phyloP scores from a whole-genome alignment of 495 filamentous ascomycete species.

The Penicillium riverlandense region DNA sequence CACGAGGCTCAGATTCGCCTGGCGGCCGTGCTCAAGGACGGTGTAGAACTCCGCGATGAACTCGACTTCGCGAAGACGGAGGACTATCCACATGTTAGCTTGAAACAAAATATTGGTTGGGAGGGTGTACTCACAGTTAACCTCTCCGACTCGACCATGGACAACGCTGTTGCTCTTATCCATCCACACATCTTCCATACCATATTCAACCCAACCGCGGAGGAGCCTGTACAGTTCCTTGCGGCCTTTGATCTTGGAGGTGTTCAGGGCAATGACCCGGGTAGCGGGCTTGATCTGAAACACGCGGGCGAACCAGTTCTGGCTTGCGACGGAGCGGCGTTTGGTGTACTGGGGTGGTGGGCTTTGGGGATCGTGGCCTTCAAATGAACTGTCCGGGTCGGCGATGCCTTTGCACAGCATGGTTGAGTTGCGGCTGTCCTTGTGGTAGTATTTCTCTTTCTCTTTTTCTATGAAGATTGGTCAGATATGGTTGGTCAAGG shows the following conservation, averaged over 20 bases:
- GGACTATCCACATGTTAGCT: constrained; percentile 37
- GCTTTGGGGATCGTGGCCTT: constrained; percentile 7
- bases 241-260: constrained; percentile 59
- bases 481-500: neutral
- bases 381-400: constrained; percentile 10
- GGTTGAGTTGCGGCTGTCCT: constrained; percentile 3
- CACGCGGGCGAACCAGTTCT: constrained; percentile 80
- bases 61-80: constrained; percentile 67
- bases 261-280: constrained; percentile 63
- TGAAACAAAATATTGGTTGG: neutral
- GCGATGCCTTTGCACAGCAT: constrained; percentile 11
- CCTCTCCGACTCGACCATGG: constrained; percentile 62
- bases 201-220: constrained; percentile 70
- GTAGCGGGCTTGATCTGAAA: constrained; percentile 82
- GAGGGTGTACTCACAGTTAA: constrained; percentile 60
- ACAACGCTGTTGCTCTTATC: constrained; percentile 68
- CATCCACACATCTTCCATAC: constrained; percentile 66
- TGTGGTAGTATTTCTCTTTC: neutral
- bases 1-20: constrained; percentile 64
- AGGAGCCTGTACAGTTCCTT: constrained; percentile 69
- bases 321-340: constrained; percentile 20
- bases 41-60: constrained; percentile 81
- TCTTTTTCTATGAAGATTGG: constrained; percentile 1
- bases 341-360: constrained; percentile 4
- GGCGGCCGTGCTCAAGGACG: constrained; percentile 68